These are phyloP conservation scores for Entomortierella parvispora DNA, from an alignment of 192 early-diverging fungal genomes.

Conservation along the genomic window DNA sequence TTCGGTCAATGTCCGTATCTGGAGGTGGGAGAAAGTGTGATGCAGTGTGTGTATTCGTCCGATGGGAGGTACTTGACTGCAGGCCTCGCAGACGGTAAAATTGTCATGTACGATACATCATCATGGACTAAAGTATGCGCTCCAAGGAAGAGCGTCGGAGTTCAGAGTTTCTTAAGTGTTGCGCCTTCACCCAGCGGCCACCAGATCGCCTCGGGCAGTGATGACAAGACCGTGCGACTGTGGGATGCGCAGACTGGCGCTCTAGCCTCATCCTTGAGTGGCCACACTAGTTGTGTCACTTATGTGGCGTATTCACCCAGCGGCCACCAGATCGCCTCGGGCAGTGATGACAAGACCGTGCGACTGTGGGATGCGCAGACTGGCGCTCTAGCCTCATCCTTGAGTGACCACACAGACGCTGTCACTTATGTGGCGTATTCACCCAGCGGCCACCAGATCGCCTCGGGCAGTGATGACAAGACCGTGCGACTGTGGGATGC, in stretches of 20 bases:
- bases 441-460: not conserved
- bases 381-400: not conserved
- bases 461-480: not conserved
- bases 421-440: not conserved
- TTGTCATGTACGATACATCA: not conserved
- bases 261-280: not conserved
- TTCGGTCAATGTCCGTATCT: conserved; percentile 14
- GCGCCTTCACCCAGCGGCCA: not conserved
- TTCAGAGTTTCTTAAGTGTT: too few species aligned
- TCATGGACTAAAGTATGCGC: not conserved
- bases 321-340: too few species aligned
- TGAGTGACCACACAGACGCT: not conserved
- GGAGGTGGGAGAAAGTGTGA: not conserved
- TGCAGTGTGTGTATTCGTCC: not conserved
- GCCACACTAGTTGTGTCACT: not conserved
- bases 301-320: not conserved
- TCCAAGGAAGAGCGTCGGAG: too few species aligned
- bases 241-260: not conserved
- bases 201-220: not conserved
- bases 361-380: too few species aligned
- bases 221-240: not conserved
- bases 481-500: not conserved
- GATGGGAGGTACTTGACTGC: not conserved
- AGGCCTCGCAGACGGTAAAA: not conserved
- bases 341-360: too few species aligned